These are phyloP conservation scores for Penicillium crustosum DNA, from an alignment of 2,329 filamentous ascomycete genomes.

Conservation along the genomic window DNA sequence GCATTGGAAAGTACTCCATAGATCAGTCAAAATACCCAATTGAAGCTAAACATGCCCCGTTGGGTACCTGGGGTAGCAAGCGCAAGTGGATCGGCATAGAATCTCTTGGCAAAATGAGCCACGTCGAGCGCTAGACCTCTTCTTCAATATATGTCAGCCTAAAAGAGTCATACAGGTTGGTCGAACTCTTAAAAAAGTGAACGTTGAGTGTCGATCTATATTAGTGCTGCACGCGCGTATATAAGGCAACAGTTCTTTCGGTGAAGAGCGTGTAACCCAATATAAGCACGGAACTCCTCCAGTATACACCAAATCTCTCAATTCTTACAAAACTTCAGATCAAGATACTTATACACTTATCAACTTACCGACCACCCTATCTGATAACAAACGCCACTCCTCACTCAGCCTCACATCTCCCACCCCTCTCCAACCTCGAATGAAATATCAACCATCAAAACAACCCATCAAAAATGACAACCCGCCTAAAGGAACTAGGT, in stretches of 20 bases:
- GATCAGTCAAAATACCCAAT: neutral
- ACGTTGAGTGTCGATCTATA: neutral
- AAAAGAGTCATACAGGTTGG: neutral
- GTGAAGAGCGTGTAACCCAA: neutral
- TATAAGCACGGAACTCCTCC: neutral
- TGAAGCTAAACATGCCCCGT: neutral
- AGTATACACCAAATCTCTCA: neutral
- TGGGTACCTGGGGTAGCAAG: neutral
- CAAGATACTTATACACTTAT: neutral
- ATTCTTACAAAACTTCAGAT: neutral
- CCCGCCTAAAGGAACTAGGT: neutral
- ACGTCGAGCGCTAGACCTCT: conserved; percentile 1
- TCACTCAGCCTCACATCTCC: neutral
- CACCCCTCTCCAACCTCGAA: neutral
- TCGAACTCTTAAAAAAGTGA: neutral
- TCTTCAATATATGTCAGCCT: neutral
- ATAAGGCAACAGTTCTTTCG: neutral
- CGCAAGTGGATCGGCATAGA: neutral
- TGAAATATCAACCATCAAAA: neutral
- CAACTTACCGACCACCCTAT: neutral
- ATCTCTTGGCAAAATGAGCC: conserved; percentile 2
- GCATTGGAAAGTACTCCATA: neutral
- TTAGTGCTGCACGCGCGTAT: neutral
- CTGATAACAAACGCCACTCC: neutral
- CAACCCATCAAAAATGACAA: neutral